phyloP scores from a whole-genome alignment of 2,329 filamentous ascomycete species.

The Alternaria gaisen region DNA sequence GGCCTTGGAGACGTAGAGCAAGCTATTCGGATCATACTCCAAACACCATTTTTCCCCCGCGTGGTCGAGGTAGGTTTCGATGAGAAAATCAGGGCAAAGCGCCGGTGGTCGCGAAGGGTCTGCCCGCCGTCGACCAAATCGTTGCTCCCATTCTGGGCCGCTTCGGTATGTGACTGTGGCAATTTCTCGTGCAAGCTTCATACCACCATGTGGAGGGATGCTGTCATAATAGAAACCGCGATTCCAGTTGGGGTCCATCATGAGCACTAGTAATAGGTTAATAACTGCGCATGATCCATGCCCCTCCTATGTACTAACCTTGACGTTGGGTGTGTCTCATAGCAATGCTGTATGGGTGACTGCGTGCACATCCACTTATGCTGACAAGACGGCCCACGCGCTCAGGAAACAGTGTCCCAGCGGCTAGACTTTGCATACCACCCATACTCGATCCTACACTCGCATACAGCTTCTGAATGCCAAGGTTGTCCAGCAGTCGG shows the following conservation, averaged over 20 bases:
- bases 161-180: constrained; percentile 97
- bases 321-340: constrained; percentile 98
- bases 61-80: constrained; percentile 98
- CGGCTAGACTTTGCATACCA: constrained; percentile 94
- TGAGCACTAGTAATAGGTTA: constrained; percentile 69
- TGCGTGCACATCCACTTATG: constrained; percentile 92
- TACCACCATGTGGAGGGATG: constrained; percentile 91
- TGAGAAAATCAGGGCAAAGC: constrained; percentile 95
- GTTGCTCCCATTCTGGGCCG: constrained; percentile 95
- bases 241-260: constrained; percentile 99
- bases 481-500: constrained; percentile 80
- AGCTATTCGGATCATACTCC: constrained; percentile 93
- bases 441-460: constrained; percentile 98
- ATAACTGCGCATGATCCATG: neutral
- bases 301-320: constrained; percentile 44
- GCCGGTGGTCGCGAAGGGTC: constrained; percentile 88
- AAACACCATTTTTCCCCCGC: constrained; percentile 98
- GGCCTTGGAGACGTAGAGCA: constrained; percentile 96
- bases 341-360: constrained; percentile 96
- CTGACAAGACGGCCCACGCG: constrained; percentile 84
- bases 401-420: constrained; percentile 82
- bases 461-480: constrained; percentile 81
- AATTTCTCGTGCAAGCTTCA: constrained; percentile 98
- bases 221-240: constrained; percentile 86
- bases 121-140: constrained; percentile 87